Percentiles rank a stretch among this genome's conserved stretches.
phyloP scores from a whole-genome alignment of 164 flowering plant genomes.

The Magnolia changhungtana region DNA sequence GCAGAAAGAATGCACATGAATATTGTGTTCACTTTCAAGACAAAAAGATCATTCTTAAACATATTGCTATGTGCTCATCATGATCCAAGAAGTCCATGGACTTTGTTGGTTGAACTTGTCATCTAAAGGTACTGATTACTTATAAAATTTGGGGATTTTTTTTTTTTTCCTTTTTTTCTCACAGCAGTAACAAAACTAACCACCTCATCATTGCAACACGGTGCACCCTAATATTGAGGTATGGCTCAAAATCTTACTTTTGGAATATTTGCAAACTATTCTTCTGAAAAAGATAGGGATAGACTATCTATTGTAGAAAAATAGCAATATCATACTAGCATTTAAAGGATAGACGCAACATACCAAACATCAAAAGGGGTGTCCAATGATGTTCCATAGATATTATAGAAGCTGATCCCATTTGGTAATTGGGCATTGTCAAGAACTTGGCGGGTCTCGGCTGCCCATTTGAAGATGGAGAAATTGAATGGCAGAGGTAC shows the following conservation, averaged over 20 bases:
- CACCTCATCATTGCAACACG: too few species aligned
- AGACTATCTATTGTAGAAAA: too few species aligned
- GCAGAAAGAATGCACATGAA: background rate
- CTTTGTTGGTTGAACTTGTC: background rate
- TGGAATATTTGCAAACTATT: too few species aligned
- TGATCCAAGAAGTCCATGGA: too few species aligned
- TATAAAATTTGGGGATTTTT: background rate
- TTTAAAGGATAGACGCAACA: constrained; percentile 13
- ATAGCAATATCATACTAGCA: too few species aligned
- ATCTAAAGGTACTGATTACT: background rate
- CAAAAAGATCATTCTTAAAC: background rate
- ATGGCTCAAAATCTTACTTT: too few species aligned
- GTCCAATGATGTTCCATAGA: constrained; percentile 73
- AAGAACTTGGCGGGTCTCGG: constrained; percentile 63
- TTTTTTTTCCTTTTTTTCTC: background rate
- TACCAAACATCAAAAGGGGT: constrained; percentile 92
- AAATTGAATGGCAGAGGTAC: constrained; percentile 74
- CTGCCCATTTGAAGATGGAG: constrained; percentile 67
- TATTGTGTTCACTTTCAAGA: background rate
- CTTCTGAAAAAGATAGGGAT: too few species aligned
- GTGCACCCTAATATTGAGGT: too few species aligned
- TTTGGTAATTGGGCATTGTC: constrained; percentile 59
- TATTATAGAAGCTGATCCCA: constrained; percentile 71
- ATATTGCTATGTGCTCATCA: background rate
- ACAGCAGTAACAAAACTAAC: too few species aligned